Conservation (phyloP, 164 flowering plant species). For the Chimonanthus salicifolius region DNA sequence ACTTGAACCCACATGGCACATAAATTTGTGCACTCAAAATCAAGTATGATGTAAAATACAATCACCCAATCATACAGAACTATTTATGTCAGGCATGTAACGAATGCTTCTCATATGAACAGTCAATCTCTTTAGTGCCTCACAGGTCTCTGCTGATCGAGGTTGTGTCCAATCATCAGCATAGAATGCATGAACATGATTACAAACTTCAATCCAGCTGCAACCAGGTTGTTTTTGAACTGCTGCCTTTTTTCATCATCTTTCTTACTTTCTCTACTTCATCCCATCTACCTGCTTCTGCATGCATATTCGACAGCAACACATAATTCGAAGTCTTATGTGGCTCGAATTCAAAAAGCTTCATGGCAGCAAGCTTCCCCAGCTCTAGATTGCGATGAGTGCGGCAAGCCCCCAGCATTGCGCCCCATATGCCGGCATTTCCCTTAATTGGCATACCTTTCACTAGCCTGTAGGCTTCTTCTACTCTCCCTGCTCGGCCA, state of each 20-base stretch:
- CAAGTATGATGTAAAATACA: too few relatives aligned
- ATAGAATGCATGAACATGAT: constrained; percentile 16
- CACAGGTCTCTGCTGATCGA: constrained; percentile 7
- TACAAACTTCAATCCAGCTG: constrained; percentile 20
- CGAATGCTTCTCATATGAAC: constrained; percentile 9
- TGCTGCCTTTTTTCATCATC: constrained; percentile 15
- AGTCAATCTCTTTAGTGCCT: constrained; percentile 11
- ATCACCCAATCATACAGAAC: constrained; percentile 5
- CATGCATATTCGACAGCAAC: constrained; percentile 58
- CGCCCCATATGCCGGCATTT: constrained; percentile 43
- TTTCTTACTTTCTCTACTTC: constrained; percentile 38
- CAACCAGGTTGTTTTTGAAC: constrained; percentile 20
- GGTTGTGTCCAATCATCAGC: constrained; percentile 17
- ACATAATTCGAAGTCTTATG: constrained; percentile 51
- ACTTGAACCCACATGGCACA: too few relatives aligned
- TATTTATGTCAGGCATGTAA: constrained; percentile 3
- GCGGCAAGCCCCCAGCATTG: constrained; percentile 20
- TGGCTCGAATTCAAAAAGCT: constrained; percentile 53
- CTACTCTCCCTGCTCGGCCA: constrained; percentile 63
- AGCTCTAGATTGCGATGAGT: constrained; percentile 20
- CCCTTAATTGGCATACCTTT: constrained; percentile 36
- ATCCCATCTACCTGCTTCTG: constrained; percentile 68
- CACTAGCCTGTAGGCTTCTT: constrained; percentile 50
- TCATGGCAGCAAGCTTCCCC: constrained; percentile 76
- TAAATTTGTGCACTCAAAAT: too few relatives aligned